Conservation (phyloP, 2,329 filamentous ascomycete genomes). For the Sarocladium brachiariae region DNA sequence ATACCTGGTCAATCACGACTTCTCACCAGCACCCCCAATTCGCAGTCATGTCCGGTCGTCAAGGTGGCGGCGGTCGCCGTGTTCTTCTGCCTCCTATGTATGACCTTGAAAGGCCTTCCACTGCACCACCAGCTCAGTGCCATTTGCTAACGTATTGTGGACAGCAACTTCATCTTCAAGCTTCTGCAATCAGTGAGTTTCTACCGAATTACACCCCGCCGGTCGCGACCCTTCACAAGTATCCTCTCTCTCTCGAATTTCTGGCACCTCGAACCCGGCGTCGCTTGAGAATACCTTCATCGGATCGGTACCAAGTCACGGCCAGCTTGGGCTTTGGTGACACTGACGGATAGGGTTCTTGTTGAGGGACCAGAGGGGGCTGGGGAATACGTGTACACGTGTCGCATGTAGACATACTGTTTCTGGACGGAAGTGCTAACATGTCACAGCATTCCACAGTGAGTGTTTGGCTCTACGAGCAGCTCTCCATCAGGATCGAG, state of each 20-base stretch:
- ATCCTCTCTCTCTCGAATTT: too few relatives aligned
- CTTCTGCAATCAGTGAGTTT: constrained; percentile 58
- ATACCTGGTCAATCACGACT: not conserved
- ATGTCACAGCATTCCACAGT: constrained; percentile 66
- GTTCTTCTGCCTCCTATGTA: constrained; percentile 53
- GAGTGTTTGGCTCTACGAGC: constrained; percentile 95
- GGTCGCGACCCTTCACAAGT: too few relatives aligned
- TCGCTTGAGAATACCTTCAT: too few relatives aligned
- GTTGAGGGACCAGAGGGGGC: not conserved
- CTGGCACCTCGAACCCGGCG: too few relatives aligned
- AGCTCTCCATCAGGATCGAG: constrained; percentile 88
- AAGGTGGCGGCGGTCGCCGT: constrained; percentile 52
- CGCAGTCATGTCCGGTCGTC: constrained; percentile 48
- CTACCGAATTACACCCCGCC: not conserved
- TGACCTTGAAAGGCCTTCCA: too few relatives aligned
- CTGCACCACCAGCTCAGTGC: too few relatives aligned
- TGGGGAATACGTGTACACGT: too few relatives aligned
- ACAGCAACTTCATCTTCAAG: constrained; percentile 54
- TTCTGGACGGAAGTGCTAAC: too few relatives aligned
- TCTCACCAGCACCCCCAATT: constrained; percentile 13
- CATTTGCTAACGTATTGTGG: not conserved
- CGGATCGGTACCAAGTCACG: too few relatives aligned
- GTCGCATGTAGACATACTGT: too few relatives aligned
- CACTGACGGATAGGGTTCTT: too few relatives aligned
- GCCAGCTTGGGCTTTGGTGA: too few relatives aligned